phyloP scores from a whole-genome alignment of 257 asterid genomes.

The Coffea eugenioides region DNA sequence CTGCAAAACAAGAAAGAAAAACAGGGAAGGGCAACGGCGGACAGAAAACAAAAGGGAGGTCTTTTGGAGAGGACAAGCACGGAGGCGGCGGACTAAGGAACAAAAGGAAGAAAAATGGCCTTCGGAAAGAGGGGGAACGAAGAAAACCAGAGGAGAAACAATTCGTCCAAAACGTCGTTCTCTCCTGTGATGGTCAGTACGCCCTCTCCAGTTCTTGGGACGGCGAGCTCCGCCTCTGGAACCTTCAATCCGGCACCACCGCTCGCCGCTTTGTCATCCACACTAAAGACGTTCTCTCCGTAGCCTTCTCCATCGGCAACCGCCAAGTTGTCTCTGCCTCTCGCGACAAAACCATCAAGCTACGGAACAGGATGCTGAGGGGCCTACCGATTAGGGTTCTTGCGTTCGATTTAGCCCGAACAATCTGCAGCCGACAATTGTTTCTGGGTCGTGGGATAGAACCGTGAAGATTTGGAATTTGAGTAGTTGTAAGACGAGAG shows the following conservation, averaged over 20 bases:
- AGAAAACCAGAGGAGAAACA: slow-evolving; percentile 17
- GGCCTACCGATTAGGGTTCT: slow-evolving; percentile 71
- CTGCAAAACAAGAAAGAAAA: too few relatives aligned
- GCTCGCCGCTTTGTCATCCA: slow-evolving; percentile 94
- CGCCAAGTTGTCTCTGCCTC: slow-evolving; percentile 92
- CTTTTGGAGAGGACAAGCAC: too few relatives aligned
- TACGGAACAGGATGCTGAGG: slow-evolving; percentile 73
- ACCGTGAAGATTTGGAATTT: slow-evolving; percentile 73
- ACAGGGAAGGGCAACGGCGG: too few relatives aligned
- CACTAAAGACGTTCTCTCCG: slow-evolving; percentile 85
- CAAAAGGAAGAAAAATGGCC: too few relatives aligned
- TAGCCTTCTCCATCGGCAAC: slow-evolving; percentile 29
- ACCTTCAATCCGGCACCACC: slow-evolving; percentile 66
- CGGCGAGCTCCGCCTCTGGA: slow-evolving; percentile 93
- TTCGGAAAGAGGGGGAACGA: too few relatives aligned
- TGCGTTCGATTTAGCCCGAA: slow-evolving; percentile 72
- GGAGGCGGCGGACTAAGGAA: too few relatives aligned
- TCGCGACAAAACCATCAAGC: slow-evolving; percentile 66
- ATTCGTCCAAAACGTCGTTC: slow-evolving; percentile 85
- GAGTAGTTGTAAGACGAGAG: slow-evolving; percentile 49
- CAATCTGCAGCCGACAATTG: slow-evolving; percentile 52
- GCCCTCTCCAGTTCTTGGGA: slow-evolving; percentile 98
- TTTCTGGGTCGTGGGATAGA: slow-evolving; percentile 75
- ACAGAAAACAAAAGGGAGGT: too few relatives aligned
- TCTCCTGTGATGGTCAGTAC: slow-evolving; percentile 87